Conservation (phyloP, 1,284 basidiomycete genomes). For the Amylostereum areolatum region DNA sequence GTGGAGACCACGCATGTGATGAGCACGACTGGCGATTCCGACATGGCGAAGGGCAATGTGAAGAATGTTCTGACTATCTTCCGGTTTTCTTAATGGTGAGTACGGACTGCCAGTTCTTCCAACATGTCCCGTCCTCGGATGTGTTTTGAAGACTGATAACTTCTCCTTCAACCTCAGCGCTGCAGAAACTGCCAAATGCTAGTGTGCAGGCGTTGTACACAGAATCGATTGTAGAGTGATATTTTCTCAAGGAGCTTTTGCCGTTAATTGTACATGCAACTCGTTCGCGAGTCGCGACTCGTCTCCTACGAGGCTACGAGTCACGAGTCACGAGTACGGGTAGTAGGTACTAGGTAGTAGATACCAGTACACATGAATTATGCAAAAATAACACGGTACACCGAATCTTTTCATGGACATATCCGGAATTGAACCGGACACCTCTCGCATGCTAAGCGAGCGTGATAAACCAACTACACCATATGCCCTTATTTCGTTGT, state of each 20-base stretch:
- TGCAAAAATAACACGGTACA: too few relatives aligned
- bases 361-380: too few relatives aligned
- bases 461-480: constrained; percentile 1
- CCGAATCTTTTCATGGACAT: neutral
- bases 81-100: constrained; percentile 30
- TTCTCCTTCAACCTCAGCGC: constrained; percentile 18
- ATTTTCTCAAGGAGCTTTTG: too few relatives aligned
- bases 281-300: too few relatives aligned
- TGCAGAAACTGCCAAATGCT: constrained; percentile 26
- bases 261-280: too few relatives aligned
- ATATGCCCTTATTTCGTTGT: neutral
- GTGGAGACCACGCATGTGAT: constrained; percentile 31
- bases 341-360: too few relatives aligned
- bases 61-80: constrained; percentile 24
- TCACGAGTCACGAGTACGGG: too few relatives aligned
- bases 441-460: constrained; percentile 1
- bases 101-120: neutral
- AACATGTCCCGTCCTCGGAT: constrained; percentile 1
- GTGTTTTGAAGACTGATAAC: neutral
- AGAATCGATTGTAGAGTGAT: constrained; percentile 21
- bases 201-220: constrained; percentile 26
- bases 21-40: constrained; percentile 24
- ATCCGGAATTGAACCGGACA: constrained; percentile 1
- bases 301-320: too few relatives aligned
- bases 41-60: constrained; percentile 23